These are phyloP conservation scores for Russula abietina DNA, from an alignment of 768 basidiomycete species.

Conservation along the genomic window DNA sequence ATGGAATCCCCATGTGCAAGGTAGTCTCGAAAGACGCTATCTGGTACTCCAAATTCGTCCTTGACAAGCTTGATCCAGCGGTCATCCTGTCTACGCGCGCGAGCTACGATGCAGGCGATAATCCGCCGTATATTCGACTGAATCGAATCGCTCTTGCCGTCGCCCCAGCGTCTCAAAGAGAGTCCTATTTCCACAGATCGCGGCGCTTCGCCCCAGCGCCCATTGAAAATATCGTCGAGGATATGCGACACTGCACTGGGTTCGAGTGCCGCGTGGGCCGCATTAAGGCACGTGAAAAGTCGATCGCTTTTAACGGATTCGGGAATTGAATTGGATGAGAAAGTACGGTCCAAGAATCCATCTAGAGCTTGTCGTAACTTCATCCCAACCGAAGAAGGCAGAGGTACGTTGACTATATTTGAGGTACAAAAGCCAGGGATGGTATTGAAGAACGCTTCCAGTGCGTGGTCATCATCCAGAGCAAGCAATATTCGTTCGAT, in stretches of 20 bases:
- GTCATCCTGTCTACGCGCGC: background rate
- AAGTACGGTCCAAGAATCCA: background rate
- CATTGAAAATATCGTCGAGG: background rate
- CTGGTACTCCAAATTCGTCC: background rate
- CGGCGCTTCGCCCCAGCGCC: background rate
- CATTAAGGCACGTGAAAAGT: background rate
- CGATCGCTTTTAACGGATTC: background rate
- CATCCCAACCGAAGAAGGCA: background rate
- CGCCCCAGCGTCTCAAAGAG: background rate
- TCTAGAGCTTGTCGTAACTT: background rate
- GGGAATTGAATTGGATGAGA: background rate
- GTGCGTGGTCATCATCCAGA: background rate
- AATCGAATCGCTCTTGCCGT: too few species aligned
- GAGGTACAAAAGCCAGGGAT: slow-evolving; percentile 11
- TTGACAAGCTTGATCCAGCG: background rate
- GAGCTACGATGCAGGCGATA: background rate
- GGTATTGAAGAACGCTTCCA: slow-evolving; percentile 1
- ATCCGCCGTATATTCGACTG: background rate
- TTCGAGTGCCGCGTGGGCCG: background rate
- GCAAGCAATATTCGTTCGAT: background rate
- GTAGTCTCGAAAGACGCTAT: background rate
- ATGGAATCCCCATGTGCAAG: background rate
- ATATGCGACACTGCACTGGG: background rate
- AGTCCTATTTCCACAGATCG: background rate
- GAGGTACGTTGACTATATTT: background rate